Evolutionary conservation across 1,284 basidiomycete genomes (phyloP), one percentile per base, ranked within the genome.

Genomic region (Cystobasidiaceae sp.): DNA sequence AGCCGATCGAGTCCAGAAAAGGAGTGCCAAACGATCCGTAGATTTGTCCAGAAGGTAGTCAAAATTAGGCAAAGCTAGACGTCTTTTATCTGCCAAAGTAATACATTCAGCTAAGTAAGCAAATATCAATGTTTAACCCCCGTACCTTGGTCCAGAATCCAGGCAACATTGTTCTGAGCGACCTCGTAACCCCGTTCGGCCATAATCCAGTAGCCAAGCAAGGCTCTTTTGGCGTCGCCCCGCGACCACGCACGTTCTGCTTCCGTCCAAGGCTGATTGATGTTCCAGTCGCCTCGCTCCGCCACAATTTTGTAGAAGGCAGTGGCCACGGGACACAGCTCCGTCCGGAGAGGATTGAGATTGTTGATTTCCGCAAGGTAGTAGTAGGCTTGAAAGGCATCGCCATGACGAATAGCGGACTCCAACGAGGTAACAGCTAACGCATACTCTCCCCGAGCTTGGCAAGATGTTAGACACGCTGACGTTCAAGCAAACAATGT

Each of bases 151-250:
- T 97, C 93, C 50, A 98, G 80, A 64, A 94, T 82, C 75, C 86
- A 96, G 0, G 93, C 96, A 9, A 99, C 80, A 73, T 98, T 98
- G 76, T 93, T 97, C 79, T 97, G 93, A 1, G 91, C 94, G 37
- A 87, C 82, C 77, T 98, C 94, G 57, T 84, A 87, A 0, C 96
- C 96, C 69, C 89, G 81, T 79, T 98, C 96, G 4, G 91, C 91
- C 34, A 92, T 88, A 58, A 96, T 83, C 87, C 89, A 93, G 89
- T 93, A 97, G 51, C 88, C 85, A n/a, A 96, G 78, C 78, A 96
- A 84, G 1, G 89, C 88, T 61, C 67, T 78, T 74, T 76, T 74
- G 60, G 85, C 82, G 7, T 87, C 86, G 1, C 84, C 87, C 4
- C 83, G 80, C 71, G 82, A 81, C 89, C 92, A 93, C 8, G 85